Evolutionary conservation across 495 filamentous ascomycete genomes (phyloP).

Genomic region (Immersiella caudata): DNA sequence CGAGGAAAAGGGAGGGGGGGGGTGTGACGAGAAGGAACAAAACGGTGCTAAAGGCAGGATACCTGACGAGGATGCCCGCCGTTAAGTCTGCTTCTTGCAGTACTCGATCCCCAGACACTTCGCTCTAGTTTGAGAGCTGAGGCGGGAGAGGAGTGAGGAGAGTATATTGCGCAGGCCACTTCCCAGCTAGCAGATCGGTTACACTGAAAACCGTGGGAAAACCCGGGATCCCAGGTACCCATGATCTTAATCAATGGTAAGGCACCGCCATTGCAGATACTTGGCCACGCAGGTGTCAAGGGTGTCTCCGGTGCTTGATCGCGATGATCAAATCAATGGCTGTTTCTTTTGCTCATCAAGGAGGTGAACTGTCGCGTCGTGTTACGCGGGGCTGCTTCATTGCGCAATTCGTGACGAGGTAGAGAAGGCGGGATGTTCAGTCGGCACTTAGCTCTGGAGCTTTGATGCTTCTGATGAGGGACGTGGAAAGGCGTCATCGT

Average conservation of each 20-base stretch:
- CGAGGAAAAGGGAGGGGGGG: not conserved
- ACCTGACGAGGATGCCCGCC: not conserved
- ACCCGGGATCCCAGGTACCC: not conserved
- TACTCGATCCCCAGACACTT: not conserved
- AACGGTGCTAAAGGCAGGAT: not conserved
- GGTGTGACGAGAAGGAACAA: not conserved
- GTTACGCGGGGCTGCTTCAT: not conserved
- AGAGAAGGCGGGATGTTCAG: not conserved
- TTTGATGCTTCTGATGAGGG: not conserved
- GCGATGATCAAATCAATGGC: not conserved
- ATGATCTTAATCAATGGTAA: not conserved
- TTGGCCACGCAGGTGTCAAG: not conserved
- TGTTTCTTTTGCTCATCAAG: not conserved
- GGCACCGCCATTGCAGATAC: not conserved
- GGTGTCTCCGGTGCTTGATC: not conserved
- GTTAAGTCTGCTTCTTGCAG: not conserved
- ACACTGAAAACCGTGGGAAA: too few relatives aligned
- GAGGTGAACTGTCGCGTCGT: not conserved
- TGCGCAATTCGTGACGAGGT: not conserved
- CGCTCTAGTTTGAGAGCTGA: not conserved
- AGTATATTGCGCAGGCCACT: too few relatives aligned
- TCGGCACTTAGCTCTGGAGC: constrained; percentile 11
- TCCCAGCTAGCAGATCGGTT: too few relatives aligned
- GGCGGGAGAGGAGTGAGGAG: not conserved
- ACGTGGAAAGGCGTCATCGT: constrained; percentile 4